Base-by-base conservation (phyloP, 1,284 basidiomycete species). In the Puccinia triticina region DNA sequence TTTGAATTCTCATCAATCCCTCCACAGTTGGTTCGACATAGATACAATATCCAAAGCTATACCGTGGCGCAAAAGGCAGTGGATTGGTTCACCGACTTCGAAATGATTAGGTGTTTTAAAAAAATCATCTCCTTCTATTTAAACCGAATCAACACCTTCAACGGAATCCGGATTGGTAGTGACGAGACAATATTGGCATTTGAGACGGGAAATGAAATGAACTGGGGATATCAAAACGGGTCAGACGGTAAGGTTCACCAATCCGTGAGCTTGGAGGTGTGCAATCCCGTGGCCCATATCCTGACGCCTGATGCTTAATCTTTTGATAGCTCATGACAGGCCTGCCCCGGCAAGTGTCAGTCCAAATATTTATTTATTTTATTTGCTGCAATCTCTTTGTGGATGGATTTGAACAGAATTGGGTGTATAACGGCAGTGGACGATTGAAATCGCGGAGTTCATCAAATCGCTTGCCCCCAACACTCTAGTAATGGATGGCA, bases 401-500 rank as follows among this genome's bases (percentile, higher is more conserved):
- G 43, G 11, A 43, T 50, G 18, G 18, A 50, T 37, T n/a, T 26
- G 37, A 76, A 4, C 37, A 2, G 34, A 69, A 10, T 64, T 61
- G 12, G 7, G 4, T 18, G 18, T 48, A 29, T 10, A 34, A 67
- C 2, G 23, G 10, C 29, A 82, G 80, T 82, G 80, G 80, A 82
- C 80, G 8, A 26, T 82, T 53, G 69, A 57, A 66, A 66, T 82
- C 10, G 80, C 80, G 3, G 5, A 72, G 40, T 48, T 67, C 50
- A 74, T 82, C 59, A 82, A 82, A 34, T 74, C 72, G 21, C 50
- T 82, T 0, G 80, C 80, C 29, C 80, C 80, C 29, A 74, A 69
- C 7, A 74, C 71, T 55, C 48, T 82, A 29, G 80, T 82, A 7
- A 82, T 82, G 71, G 80, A 82, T 82, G 80, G 80, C 43, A 82